A percentile compares a stretch with the other conserved stretches of the same genome.
Conservation (phyloP, 2,329 filamentous ascomycete genomes). For the Graphilbum sp. region DNA sequence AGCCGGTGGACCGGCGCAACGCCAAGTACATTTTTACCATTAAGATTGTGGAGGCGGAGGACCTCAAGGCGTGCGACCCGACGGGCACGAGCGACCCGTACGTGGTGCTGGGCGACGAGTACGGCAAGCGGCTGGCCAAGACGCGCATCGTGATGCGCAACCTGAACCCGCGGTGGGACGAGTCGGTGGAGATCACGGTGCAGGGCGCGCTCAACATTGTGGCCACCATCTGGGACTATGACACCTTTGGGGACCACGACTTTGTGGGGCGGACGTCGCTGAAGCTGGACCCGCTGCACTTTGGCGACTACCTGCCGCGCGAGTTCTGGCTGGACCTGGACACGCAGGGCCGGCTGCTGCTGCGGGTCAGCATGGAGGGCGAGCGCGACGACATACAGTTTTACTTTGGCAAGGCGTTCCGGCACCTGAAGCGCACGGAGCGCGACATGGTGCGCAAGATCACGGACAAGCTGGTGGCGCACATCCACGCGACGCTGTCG, state of each 20-base stretch:
- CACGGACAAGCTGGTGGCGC: conserved; percentile 92
- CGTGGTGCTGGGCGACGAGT: conserved; percentile 91
- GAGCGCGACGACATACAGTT: conserved; percentile 98
- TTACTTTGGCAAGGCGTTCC: conserved; percentile 93
- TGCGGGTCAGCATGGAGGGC: conserved; percentile 95
- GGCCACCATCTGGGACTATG: conserved; percentile 96
- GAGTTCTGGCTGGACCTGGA: conserved; percentile 98
- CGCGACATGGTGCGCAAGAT: conserved; percentile 97
- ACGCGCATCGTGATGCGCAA: conserved; percentile 82
- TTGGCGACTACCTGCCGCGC: conserved; percentile 84
- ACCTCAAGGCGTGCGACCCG: conserved; percentile 94
- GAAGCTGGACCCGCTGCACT: conserved; percentile 95
- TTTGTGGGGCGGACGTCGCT: conserved; percentile 93
- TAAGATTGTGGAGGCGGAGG: conserved; percentile 95
- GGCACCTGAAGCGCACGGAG: conserved; percentile 86
- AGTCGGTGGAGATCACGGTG: conserved; percentile 90
- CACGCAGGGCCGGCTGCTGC: conserved; percentile 75
- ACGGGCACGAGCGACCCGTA: conserved; percentile 92
- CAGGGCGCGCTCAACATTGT: conserved; percentile 85
- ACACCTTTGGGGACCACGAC: conserved; percentile 92
- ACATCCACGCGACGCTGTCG: conserved; percentile 82
- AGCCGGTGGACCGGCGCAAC: conserved; percentile 44
- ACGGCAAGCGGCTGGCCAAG: conserved; percentile 90
- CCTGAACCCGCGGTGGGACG: conserved; percentile 91
- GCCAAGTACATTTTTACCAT: conserved; percentile 96